Percentiles rank a stretch among this genome's conserved stretches.
Evolutionary conservation across 768 basidiomycete species (phyloP).

Genomic region (Mrakia gelida): DNA sequence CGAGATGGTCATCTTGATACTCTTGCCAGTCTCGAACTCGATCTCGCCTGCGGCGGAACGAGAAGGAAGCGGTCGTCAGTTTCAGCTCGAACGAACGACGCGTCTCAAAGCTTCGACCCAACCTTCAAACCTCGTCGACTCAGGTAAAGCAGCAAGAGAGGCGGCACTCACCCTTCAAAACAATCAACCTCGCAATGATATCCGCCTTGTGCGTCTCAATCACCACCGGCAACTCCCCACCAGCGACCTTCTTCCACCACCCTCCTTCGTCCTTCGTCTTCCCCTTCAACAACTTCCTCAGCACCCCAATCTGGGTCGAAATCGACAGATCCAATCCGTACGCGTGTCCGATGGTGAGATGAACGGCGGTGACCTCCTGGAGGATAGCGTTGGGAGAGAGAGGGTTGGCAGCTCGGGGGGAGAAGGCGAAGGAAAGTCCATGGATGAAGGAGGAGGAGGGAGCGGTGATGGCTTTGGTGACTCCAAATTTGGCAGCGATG

Average conservation of each 20-base stretch:
- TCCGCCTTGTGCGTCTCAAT: constrained; percentile 65
- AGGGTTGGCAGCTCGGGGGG: constrained; percentile 56
- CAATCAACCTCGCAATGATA: constrained; percentile 61
- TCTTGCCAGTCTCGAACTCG: constrained; percentile 44
- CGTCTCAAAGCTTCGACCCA: background rate
- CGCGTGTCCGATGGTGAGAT: constrained; percentile 56
- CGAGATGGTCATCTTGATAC: constrained; percentile 40
- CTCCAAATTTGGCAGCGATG: constrained; percentile 69
- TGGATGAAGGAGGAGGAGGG: constrained; percentile 56
- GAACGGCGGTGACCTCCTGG: constrained; percentile 62
- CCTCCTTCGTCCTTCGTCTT: constrained; percentile 17
- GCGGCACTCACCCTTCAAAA: constrained; percentile 53
- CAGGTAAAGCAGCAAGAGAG: background rate
- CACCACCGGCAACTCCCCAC: constrained; percentile 59
- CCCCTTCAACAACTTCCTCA: constrained; percentile 25
- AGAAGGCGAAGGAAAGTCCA: constrained; percentile 63
- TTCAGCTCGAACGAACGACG: background rate
- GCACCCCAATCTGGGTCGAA: constrained; percentile 51
- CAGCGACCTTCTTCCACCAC: constrained; percentile 21
- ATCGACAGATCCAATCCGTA: constrained; percentile 49
- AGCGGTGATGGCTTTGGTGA: constrained; percentile 63
- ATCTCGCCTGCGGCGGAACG: constrained; percentile 45
- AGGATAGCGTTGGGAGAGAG: constrained; percentile 62
- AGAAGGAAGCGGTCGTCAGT: background rate
- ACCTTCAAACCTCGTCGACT: background rate